Evolutionary conservation across 2,329 filamentous ascomycete species (phyloP), one percentile per base, ranked within the genome.

Genomic region (Pezicula rhizophila): DNA sequence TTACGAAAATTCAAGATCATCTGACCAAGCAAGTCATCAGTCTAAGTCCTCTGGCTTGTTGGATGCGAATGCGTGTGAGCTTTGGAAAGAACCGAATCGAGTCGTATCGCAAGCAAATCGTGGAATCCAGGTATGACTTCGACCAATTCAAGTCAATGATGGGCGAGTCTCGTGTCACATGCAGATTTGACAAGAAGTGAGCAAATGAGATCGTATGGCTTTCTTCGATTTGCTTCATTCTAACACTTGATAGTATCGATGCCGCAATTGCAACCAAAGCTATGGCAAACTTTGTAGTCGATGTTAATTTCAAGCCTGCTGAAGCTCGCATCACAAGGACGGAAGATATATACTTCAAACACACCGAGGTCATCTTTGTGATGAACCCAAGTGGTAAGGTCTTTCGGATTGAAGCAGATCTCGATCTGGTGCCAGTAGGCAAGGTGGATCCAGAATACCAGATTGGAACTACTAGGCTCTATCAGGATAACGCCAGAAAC

Each of bases 51-150:
- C 25, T 61, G 3, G 60, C 57, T 28, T 52, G 49, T 23, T 56
- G 57, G 53, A 63, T 65, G 60, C 52, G 55, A 31, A 62, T 66
- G 60, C 55, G 64, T 17, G 52, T 65, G 7, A 54, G 61, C 28
- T 64, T 65, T 47, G 64, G 63, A 14, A 53, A 60, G 37, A 31
- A 60, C 8, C 45, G 53, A 26, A 45, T 66, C 1, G 50, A 25
- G 14, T 46, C 52, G 11, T 63, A 54, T 39, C 55, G 45, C 11
- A 49, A 48, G 15, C 48, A 45, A 4, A 60, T 64, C 35, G 17
- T 18, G 14, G 39, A 53, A 8, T 40, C 33, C 6, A 31, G 54
- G 10, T 54, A 52, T 26, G 26, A 44, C 5, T 61, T 58, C 31
- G 35, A 53, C 14, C 45, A 54, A 2, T 64, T 66, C 23, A 33